Conservation (phyloP, 176 grass and related monocot genomes). For the Panicum miliaceum region DNA sequence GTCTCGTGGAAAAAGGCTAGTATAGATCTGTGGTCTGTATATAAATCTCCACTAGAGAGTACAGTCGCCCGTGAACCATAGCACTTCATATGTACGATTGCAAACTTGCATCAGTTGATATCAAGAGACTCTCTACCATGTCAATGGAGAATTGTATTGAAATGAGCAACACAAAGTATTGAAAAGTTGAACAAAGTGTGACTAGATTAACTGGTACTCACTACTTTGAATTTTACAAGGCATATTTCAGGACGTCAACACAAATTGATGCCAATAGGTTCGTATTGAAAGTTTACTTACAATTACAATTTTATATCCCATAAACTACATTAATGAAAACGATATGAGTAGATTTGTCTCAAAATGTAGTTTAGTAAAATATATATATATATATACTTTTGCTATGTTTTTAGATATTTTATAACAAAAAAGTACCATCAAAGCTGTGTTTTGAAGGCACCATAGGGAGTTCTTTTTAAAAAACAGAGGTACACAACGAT, state of each 20-base stretch:
- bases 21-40: constrained; percentile 34
- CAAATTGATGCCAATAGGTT: not conserved
- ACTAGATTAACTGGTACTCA: not conserved
- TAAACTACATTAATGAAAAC: not conserved
- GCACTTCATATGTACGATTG: not conserved
- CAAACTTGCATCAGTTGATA: not conserved
- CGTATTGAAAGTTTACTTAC: not conserved
- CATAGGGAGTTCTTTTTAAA: not conserved
- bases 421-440: not conserved
- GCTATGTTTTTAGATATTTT: not conserved
- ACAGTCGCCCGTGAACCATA: constrained; percentile 18
- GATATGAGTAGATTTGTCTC: not conserved
- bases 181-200: not conserved
- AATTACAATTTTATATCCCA: too few species aligned
- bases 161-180: not conserved
- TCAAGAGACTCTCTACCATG: not conserved
- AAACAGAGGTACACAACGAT: not conserved
- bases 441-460: not conserved
- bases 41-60: constrained; percentile 5
- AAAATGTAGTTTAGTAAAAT: not conserved
- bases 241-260: not conserved
- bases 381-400: not conserved
- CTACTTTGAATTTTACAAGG: not conserved
- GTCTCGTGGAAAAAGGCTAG: not conserved
- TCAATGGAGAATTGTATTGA: not conserved